Base-by-base conservation (phyloP, 805 yeast species). In the Metschnikowia aberdeeniae region DNA sequence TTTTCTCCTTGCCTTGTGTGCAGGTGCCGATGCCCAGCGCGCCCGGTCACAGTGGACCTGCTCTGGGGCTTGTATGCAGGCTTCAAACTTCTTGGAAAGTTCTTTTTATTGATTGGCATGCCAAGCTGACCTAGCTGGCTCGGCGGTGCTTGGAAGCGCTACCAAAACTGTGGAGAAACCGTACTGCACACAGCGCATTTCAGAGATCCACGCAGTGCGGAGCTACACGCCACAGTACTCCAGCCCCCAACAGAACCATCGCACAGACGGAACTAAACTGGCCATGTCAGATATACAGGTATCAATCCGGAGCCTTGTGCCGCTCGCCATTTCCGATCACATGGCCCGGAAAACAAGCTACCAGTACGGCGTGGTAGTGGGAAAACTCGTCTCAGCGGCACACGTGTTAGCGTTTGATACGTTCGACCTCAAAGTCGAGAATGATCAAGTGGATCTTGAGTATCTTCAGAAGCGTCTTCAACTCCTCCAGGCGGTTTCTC, bases 251-350 rank as follows among this genome's bases (percentile, higher is more conserved):
- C 13, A 20, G n/a, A 5, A 4, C 13, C 27, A 19, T 8, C n/a
- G 35, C 12, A 19, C 17, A 17, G 17, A 17, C 17, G 17, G 17
- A 33, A 28, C n/a, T 22, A 7, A 22, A 22, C 26, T 4, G 4
- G 8, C 8, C 6, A 22, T 22, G 26, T 7, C 26, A 22, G 26
- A 22, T 22, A 3, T 36, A 13, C 40, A 30, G 34, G 40, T 37
- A 2, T 39, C 42, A n/a, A 27, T 43, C 6, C 59, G 62, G 36
- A 55, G 72, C 1, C 53, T 66, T 27, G 61, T 63, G 5, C 50
- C 68, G 19, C 55, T 67, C 38, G 60, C 61, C 27, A 54, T 67
- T 2, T 55, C 68, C 4, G 72, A 66, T 53, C 64, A 59, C 30
- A 41, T 56, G 4, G 49, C 64, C 9, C 54, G 72, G 33, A 45